Base-by-base conservation (phyloP, 2,329 filamentous ascomycete species). In the Xylariaceae sp. region DNA sequence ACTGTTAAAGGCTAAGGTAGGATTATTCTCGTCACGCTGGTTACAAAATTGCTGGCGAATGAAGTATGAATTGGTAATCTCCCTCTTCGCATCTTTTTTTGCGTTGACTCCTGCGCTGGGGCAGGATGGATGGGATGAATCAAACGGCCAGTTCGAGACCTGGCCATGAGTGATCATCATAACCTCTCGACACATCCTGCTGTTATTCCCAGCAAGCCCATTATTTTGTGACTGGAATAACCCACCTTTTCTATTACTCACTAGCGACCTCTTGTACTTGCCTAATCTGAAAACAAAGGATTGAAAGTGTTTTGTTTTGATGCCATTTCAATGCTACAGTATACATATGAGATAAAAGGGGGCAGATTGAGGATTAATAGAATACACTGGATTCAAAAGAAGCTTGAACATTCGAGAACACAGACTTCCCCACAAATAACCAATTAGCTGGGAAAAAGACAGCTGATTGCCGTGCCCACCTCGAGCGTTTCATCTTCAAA, bases 361-460 rank as follows among this genome's bases (percentile, higher is more conserved):
- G n/a, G n/a, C n/a, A n/a, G n/a, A n/a, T n/a, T n/a, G n/a, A n/a
- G n/a, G n/a, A n/a, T n/a, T n/a, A n/a, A n/a, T n/a, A n/a, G n/a
- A n/a, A n/a, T n/a, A n/a, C n/a, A n/a, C n/a, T n/a, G n/a, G n/a
- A n/a, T n/a, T n/a, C n/a, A n/a, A n/a, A n/a, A n/a, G n/a, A n/a
- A n/a, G n/a, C n/a, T n/a, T n/a, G n/a, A n/a, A n/a, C n/a, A n/a
- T 58, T 60, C 57, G 56, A 48, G 51, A 58, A 58, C 43, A 37
- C 7, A 41, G 8, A n/a, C 1, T 19, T 39, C 57, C n/a, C 57
- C 57, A 53, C 53, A 52, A 31, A 46, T 56, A 56, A 53, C 57
- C 57, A 45, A 31, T 26, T 26, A 29, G 24, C 39, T 43, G 57
- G 57, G 44, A 58, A 17, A 28, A 37, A 40, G 26, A 34, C 34